These are phyloP conservation scores for Aquilaria malaccensis DNA, from an alignment of 345 rosid genomes.

Conservation along the genomic window DNA sequence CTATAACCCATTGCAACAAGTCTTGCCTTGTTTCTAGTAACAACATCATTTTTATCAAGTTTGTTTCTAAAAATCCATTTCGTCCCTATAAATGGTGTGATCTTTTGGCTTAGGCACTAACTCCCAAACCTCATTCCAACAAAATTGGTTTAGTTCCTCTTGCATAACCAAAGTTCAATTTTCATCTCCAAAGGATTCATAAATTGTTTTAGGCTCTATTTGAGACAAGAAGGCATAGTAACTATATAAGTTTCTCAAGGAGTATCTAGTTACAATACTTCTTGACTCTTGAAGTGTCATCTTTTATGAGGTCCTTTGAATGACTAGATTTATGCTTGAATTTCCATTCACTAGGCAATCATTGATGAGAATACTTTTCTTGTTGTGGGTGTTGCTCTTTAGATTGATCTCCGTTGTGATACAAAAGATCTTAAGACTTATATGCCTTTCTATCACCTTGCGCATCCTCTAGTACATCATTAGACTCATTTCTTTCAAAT, in stretches of 20 bases:
- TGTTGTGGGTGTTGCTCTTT: too few relatives aligned
- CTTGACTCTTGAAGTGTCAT: background rate
- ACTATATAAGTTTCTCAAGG: background rate
- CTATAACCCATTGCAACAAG: background rate
- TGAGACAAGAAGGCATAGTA: background rate
- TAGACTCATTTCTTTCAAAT: too few relatives aligned
- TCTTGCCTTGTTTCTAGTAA: conserved; percentile 2
- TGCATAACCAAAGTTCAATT: background rate
- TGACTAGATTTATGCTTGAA: background rate
- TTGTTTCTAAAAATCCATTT: conserved; percentile 2
- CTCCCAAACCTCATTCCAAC: background rate
- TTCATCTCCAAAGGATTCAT: background rate
- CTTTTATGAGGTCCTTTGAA: background rate
- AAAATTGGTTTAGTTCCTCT: background rate
- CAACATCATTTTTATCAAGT: background rate
- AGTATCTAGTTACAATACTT: too few relatives aligned
- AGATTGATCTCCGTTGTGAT: too few relatives aligned
- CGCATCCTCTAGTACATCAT: too few relatives aligned
- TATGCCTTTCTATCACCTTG: too few relatives aligned
- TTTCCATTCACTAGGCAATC: too few relatives aligned
- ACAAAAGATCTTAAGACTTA: too few relatives aligned
- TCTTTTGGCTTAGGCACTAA: background rate
- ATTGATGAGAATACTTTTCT: too few relatives aligned
- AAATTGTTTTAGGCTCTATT: background rate
- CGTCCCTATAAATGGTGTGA: background rate